phyloP scores from a whole-genome alignment of 805 yeast genomes.

The Candida patagonica region DNA sequence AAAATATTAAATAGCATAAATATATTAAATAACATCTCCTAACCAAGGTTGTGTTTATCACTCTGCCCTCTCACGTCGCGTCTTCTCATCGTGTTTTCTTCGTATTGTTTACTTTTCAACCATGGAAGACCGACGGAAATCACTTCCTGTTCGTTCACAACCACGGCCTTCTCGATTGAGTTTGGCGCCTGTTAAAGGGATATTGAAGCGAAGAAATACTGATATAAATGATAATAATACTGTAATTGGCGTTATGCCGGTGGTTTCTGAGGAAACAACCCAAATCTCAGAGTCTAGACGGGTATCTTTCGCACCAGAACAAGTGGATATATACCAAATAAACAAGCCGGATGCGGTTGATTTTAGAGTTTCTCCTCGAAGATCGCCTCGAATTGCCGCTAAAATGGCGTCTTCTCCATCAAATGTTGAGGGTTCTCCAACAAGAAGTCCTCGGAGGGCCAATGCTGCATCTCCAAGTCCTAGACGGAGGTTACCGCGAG shows the following conservation, averaged over 20 bases:
- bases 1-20: no score
- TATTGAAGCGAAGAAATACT: conserved; percentile 27
- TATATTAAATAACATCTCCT: no score
- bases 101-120: conserved; percentile 1
- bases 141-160: background rate
- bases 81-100: no score
- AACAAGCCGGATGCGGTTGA: no score
- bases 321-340: conserved; percentile 5
- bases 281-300: no score
- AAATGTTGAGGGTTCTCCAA: background rate
- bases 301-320: conserved; percentile 68
- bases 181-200: conserved; percentile 32
- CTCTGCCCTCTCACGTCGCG: background rate
- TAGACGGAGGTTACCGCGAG: no score
- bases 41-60: no score
- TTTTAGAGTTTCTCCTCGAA: conserved; percentile 1
- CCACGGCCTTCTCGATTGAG: conserved; percentile 24
- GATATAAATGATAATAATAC: conserved; percentile 26
- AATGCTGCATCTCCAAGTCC: no score
- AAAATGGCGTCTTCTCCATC: background rate
- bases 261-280: conserved; percentile 17
- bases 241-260: conserved; percentile 30
- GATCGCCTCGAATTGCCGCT: background rate
- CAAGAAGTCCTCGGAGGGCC: conserved; percentile 1
- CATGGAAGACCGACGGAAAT: background rate